Percentiles rank a stretch among this genome's conserved stretches.
phyloP scores from a whole-genome alignment of 306 rosid genomes.

The Fragaria ananassa region DNA sequence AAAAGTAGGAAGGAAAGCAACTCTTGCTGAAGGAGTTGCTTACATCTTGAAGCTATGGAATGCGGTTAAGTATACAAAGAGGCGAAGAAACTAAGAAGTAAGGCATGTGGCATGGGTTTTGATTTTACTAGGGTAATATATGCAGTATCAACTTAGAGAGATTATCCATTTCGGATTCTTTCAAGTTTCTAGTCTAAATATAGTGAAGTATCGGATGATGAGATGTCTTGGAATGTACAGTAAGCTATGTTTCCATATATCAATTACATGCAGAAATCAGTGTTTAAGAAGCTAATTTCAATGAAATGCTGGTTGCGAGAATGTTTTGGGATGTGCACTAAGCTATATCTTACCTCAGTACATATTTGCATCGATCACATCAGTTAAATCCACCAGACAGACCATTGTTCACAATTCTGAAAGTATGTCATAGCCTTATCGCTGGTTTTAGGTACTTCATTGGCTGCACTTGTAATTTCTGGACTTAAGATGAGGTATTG shows the following conservation, averaged over 20 bases:
- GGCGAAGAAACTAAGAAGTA: background rate
- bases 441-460: background rate
- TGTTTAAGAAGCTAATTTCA: background rate
- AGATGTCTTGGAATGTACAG: background rate
- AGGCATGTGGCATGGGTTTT: background rate
- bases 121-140: background rate
- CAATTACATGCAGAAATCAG: background rate
- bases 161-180: background rate
- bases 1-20: background rate
- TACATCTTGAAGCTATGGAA: background rate
- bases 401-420: background rate
- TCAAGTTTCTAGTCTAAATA: background rate
- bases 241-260: background rate
- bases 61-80: background rate
- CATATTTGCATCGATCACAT: background rate
- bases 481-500: background rate
- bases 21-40: background rate
- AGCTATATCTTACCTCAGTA: background rate
- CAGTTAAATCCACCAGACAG: background rate
- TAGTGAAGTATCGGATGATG: background rate
- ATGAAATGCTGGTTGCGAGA: background rate
- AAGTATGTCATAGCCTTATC: background rate
- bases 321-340: background rate
- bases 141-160: background rate
- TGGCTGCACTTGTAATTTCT: background rate